Base-by-base conservation (phyloP, 768 basidiomycete genomes). In the Suillus luteus region DNA sequence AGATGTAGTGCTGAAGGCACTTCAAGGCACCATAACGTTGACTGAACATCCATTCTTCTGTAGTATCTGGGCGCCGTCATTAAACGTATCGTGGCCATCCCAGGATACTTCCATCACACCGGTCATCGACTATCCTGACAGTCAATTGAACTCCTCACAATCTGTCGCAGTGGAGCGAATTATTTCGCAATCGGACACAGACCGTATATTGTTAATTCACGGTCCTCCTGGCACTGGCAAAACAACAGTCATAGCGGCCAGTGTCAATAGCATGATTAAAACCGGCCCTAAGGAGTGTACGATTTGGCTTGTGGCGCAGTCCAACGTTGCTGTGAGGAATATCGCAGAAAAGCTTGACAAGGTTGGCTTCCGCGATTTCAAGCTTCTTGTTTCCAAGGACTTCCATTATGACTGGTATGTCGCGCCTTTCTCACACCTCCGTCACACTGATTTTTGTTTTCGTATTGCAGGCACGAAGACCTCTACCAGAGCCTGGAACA, bases 311-410 rank as follows among this genome's bases (percentile, higher is more conserved):
- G 70, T 78, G 33, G 81, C 82, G 0, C 83, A 83, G 27, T 82
- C 82, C 0, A 84, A 83, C 48, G 80, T 83, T 38, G 83, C 80
- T 0, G 82, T 83, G 17, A 84, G 83, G 65, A 83, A 83, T 62
- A 82, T 83, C 19, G 82, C 82, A 0, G 80, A 82, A 64, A 83
- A 79, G 55, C 71, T 83, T 10, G 63, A 72, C 38, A 69, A 72
- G 7, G 65, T 69, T 19, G 68, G 54, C 0, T 77, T 81, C 65
- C 5, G 40, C 8, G 63, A 71, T 9, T 83, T 81, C 66, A 79
- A 64, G 58, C 57, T 83, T 1, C 62, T 83, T 19, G 80, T 83
- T 9, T 82, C 82, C 19, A 73, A 70, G 24, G 82, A 78, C 57
- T 84, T 83, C 62, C 79, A 83, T 62, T 76, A 71, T 24, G 82